Conservation (phyloP, 345 rosid species). For the Fremontodendron californicum region DNA sequence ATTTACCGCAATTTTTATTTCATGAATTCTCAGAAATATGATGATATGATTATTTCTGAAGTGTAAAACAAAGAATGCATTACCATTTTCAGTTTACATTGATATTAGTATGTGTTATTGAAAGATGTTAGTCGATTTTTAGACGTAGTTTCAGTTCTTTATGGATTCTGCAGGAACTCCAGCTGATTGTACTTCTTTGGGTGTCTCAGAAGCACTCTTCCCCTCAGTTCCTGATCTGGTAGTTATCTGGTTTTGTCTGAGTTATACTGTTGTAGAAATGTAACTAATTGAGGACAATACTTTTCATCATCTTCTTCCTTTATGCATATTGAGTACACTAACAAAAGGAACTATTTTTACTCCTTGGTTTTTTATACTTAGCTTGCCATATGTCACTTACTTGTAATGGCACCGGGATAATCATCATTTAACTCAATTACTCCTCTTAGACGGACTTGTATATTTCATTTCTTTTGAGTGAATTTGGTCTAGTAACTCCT, state of each 20-base stretch:
- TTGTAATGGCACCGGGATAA: too few species aligned
- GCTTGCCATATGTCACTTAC: too few species aligned
- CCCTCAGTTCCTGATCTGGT: slow-evolving; percentile 84
- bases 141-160: not conserved
- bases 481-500: not conserved
- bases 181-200: slow-evolving; percentile 82
- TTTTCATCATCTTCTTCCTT: too few species aligned
- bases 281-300: not conserved
- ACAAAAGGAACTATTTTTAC: too few species aligned
- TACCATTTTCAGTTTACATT: not conserved
- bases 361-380: too few species aligned
- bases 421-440: too few species aligned
- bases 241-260: slow-evolving; percentile 19
- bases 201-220: slow-evolving; percentile 63
- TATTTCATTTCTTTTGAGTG: not conserved
- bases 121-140: not conserved
- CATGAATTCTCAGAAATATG: too few species aligned
- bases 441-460: too few species aligned
- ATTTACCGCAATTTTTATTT: not conserved
- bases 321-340: too few species aligned
- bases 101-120: not conserved
- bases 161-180: slow-evolving; percentile 67
- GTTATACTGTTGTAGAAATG: slow-evolving; percentile 1
- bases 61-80: not conserved
- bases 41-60: too few species aligned